Base-by-base conservation (phyloP, 257 asterid species). In the Scutellaria galericulata region DNA sequence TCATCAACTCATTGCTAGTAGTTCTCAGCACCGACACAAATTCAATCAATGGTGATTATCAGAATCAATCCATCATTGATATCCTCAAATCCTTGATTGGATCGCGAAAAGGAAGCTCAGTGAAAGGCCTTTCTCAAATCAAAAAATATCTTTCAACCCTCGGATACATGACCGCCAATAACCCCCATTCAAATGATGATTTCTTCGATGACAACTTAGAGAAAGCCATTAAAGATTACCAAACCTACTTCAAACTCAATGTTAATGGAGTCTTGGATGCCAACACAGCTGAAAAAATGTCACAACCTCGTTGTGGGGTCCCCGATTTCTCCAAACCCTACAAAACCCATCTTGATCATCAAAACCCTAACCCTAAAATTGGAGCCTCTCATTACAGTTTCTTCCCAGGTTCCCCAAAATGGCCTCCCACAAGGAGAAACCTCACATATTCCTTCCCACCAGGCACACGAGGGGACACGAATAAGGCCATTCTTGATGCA, bases 391-490 rank as follows among this genome's bases (percentile, higher is more conserved):
- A 57, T 9, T 79, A 57, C 56, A 12, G 72, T 7, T 82, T 76
- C 80, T 69, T 77, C 47, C 66, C 59, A 10, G 65, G 66, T 4
- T 3, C 5, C 0, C 74, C 79, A 13, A 75, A 40, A 45, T 75
- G 86, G 85, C 72, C 77, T 24, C 27, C 27, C 27, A 24, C 27
- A 2, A 68, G 52, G 60, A 73, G 46, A 39, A 4, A 1, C 27
- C 77, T 81, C 52, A 73, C 80, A 2, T 80, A 77, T 52, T 69
- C 82, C 6, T 77, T 79, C 24, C 74, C 67, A 5, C 27, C 20
- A 2, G 71, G 67, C 0, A 53, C 59, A 0, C 44, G 64, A 0
- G 0, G 6, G 5, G 73, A 76, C 4, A 48, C 24, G 3, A 13
- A 7, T 1, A 4, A 2, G 1, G 75, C 75, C 51, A 46, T 80